These are phyloP conservation scores for Pascua sp. DNA, from an alignment of 1,284 basidiomycete genomes.

Conservation along the genomic window DNA sequence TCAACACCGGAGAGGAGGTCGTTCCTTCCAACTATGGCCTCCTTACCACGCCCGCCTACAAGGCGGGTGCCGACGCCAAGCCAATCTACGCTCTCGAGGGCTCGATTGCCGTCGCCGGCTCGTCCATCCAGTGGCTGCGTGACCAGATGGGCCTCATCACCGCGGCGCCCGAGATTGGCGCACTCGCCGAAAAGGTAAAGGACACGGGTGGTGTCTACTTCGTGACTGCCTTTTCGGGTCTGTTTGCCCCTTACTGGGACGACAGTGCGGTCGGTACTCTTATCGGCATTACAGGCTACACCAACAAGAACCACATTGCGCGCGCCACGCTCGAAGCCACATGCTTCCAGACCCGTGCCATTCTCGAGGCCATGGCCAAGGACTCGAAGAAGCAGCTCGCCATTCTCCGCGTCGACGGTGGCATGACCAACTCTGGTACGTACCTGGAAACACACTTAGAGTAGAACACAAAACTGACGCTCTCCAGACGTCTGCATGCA, in stretches of 20 bases:
- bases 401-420: constrained; percentile 86
- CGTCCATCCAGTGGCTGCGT: constrained; percentile 91
- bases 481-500: constrained; percentile 67
- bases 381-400: constrained; percentile 57
- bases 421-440: constrained; percentile 70
- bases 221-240: constrained; percentile 90
- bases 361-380: constrained; percentile 79
- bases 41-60: constrained; percentile 88
- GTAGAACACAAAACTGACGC: not conserved
- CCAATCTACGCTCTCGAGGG: constrained; percentile 93
- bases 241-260: constrained; percentile 67
- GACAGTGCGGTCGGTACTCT: constrained; percentile 37
- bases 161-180: constrained; percentile 79
- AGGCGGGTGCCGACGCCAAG: constrained; percentile 71
- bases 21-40: constrained; percentile 82
- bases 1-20: constrained; percentile 79
- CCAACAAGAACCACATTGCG: constrained; percentile 87
- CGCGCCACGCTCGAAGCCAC: constrained; percentile 87
- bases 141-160: constrained; percentile 83
- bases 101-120: constrained; percentile 90
- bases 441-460: not conserved
- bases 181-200: constrained; percentile 70
- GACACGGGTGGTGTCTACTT: constrained; percentile 91
- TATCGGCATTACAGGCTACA: constrained; percentile 74
- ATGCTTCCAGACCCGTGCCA: constrained; percentile 75